A percentile compares a stretch with the other conserved stretches of the same genome.
Evolutionary conservation across 441 rosid species (phyloP).

Genomic region (Croton laevigatus): DNA sequence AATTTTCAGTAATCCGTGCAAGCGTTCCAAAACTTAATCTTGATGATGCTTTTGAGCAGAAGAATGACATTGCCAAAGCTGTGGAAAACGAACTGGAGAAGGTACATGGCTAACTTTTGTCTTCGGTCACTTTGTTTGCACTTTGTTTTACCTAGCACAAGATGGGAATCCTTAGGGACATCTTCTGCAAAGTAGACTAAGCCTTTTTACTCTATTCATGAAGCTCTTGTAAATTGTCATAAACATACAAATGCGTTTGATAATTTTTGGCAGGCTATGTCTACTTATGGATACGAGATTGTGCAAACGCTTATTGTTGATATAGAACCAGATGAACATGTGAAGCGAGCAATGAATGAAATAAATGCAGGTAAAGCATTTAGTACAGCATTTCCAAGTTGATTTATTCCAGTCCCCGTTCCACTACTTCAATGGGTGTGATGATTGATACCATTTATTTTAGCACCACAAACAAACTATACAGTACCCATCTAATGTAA

Average conservation of each 20-base stretch:
- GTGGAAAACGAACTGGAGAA: constrained; percentile 35
- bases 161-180: background rate
- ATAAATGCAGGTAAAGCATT: constrained; percentile 54
- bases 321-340: constrained; percentile 60
- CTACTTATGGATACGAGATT: constrained; percentile 59
- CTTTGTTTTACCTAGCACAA: background rate
- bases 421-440: background rate
- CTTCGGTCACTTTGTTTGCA: background rate
- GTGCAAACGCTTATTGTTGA: constrained; percentile 64
- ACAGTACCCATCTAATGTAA: background rate
- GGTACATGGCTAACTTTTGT: constrained; percentile 5
- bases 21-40: constrained; percentile 31
- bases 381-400: background rate
- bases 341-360: constrained; percentile 71
- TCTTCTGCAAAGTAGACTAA: background rate
- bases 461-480: background rate
- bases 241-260: background rate
- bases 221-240: background rate
- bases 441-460: background rate
- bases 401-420: background rate
- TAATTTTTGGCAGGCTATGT: constrained; percentile 37
- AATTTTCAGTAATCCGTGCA: constrained; percentile 27
- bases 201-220: background rate
- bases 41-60: constrained; percentile 35
- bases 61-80: constrained; percentile 37